phyloP scores from a whole-genome alignment of 2,329 filamentous ascomycete species.

The Xylariomycetidae sp. region DNA sequence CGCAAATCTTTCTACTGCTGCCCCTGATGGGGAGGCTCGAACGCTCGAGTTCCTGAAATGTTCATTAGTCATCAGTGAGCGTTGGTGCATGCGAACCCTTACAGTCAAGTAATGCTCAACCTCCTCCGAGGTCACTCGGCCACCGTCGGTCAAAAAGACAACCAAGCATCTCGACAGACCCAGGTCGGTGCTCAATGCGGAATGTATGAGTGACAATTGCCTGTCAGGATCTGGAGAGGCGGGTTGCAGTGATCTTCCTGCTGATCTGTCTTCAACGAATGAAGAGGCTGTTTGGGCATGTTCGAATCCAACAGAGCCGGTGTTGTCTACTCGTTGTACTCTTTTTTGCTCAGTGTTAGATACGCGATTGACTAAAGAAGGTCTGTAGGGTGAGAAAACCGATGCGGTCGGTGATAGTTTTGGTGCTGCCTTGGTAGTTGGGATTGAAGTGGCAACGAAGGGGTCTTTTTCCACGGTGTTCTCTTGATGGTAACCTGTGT shows the following conservation, averaged over 20 bases:
- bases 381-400: conserved; percentile 51
- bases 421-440: conserved; percentile 30
- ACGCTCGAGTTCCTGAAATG: conserved; percentile 37
- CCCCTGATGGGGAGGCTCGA: no score
- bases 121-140: conserved; percentile 29
- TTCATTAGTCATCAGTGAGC: no score
- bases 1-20: conserved; percentile 33
- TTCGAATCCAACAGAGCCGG: no score
- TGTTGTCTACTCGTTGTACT: neutral
- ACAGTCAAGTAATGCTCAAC: conserved; percentile 43
- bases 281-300: neutral
- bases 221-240: neutral
- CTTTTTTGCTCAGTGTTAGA: conserved; percentile 11
- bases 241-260: no score
- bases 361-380: conserved; percentile 8
- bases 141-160: conserved; percentile 30
- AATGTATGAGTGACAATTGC: no score
- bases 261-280: neutral
- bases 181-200: conserved; percentile 39
- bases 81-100: conserved; percentile 15
- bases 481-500: conserved; percentile 11
- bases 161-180: conserved; percentile 42
- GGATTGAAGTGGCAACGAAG: conserved; percentile 40
- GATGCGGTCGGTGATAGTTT: conserved; percentile 62
- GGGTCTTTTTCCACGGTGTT: conserved; percentile 41